Evolutionary conservation across 148 eudicot species (phyloP), one percentile per base, ranked within the genome.

Genomic region (Chenopodium berlandieri): DNA sequence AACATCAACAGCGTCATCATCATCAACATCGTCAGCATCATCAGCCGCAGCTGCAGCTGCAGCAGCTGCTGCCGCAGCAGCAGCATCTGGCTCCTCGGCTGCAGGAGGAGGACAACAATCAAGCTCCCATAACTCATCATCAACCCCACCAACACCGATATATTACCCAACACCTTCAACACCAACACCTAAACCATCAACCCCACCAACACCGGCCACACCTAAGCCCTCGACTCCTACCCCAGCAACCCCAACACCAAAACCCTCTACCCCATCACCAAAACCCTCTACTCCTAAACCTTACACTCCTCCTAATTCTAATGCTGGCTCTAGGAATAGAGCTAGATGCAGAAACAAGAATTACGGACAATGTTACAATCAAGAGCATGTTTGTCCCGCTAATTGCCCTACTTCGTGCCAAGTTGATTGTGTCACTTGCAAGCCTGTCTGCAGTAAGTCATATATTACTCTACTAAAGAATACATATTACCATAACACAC

Each of bases 361-460:
- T 22, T 85, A 85, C 17, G 76, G 80, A 27, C 69, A 65, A 60
- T 88, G 90, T 7, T 88, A 88, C 48, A 56, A 75, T 70, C 86
- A 83, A 79, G 86, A 75, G 75, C 84, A 79, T 50, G 71, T 80
- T 4, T 89, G 87, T 72, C 87, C 91, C 17, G 75, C 80, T 46
- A 80, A 37, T 60, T 86, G 90, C 70, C 83, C 88, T 30, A 75
- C 83, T 30, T 77, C 88, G 0, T 88, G 90, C 70, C 82, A 80
- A 66, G 82, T 88, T 60, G 87, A 87, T 65, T 89, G 86, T 68
- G 84, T 14, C 78, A 70, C 84, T 58, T 85, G 88, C 84, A 89
- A 80, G 67, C 88, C 89, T 47, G 88, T 87, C 20, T 87, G 88
- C 73, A 80, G 90, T 88, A 84, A 83, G 88, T 81, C 8, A 32